Percentiles rank a stretch among this genome's conserved stretches.
Conservation (phyloP, 2,329 filamentous ascomycete genomes). For the Trematosphaeria pertusa region DNA sequence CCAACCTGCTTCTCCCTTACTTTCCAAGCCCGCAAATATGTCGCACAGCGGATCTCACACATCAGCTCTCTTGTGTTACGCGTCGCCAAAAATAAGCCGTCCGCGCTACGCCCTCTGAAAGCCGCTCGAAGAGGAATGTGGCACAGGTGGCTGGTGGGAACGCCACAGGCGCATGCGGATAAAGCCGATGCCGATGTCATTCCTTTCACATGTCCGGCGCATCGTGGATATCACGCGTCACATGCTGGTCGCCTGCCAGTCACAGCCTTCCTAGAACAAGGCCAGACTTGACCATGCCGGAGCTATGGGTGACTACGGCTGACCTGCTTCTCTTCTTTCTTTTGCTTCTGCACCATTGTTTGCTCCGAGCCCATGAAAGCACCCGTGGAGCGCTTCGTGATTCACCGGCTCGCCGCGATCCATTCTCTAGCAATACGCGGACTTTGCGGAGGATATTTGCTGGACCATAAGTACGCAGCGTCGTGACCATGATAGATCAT, state of each 20-base stretch:
- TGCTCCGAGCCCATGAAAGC: neutral
- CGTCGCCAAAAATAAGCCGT: no score
- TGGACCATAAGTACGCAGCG: neutral
- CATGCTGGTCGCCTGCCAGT: constrained; percentile 12
- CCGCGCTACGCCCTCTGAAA: no score
- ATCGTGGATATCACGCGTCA: constrained; percentile 8
- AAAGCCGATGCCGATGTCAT: constrained; percentile 16
- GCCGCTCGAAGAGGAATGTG: no score
- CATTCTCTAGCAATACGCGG: neutral
- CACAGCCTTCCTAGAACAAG: constrained; percentile 1
- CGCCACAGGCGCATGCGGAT: no score
- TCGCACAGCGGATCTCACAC: no score
- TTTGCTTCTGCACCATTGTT: neutral
- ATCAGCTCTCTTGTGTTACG: no score
- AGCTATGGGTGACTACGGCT: constrained; percentile 21
- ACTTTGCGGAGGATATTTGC: neutral
- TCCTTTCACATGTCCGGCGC: constrained; percentile 19
- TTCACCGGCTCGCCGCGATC: neutral
- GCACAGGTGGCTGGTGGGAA: no score
- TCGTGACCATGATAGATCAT: constrained; percentile 68
- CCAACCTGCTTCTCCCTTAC: no score
- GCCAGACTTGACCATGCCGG: neutral
- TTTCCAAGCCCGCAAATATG: no score
- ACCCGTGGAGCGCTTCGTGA: neutral
- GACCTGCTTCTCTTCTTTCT: constrained; percentile 8